Base-by-base conservation (phyloP, 2,329 filamentous ascomycete species). In the Microthyrium microscopicum region DNA sequence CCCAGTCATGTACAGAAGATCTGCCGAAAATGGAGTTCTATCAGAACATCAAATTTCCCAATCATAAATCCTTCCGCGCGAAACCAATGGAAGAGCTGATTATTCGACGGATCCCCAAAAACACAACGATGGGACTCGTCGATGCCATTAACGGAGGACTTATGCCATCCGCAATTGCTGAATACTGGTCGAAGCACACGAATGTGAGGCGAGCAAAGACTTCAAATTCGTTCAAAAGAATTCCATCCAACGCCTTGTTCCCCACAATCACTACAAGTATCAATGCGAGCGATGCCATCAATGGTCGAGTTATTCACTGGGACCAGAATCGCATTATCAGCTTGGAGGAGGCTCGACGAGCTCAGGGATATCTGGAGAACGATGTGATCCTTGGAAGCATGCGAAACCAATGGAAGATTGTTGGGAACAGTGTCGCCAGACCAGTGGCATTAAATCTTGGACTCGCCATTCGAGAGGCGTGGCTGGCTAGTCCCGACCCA, bases 351-450 rank as follows among this genome's bases (percentile, higher is more conserved):
- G 68, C 63, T 0, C 56, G 76, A 2, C 59, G 77, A 2, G 75
- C 73, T 0, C 81, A 89, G 48, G 76, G 77, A 0, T 72, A 78
- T 26, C 70, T 62, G 0, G 77, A 87, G 35, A 41, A 72, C 5
- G 81, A 87, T 37, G 64, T 85, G 0, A 49, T 91, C 1, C 50
- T 85, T 1, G 80, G 80, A 0, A 45, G 34, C 0, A 49, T 63
- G 0, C 7, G 24, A 0, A 56, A 72, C 2, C 74, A 81, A 46
- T 73, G 68, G 56, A 67, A 63, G 35, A 69, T 81, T 15, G 60
- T 85, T 0, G 82, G 82, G 0, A 91, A 91, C 49, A 80, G 74
- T 19, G 81, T 91, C 0, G 70, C 79, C 3, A 59, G 79, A 6
- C 67, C 70, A 17, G 67, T 81, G 1, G 69, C 78, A 0, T 51